These are phyloP conservation scores for Lizonia empirigonia DNA, from an alignment of 2,329 filamentous ascomycete genomes.

Conservation along the genomic window DNA sequence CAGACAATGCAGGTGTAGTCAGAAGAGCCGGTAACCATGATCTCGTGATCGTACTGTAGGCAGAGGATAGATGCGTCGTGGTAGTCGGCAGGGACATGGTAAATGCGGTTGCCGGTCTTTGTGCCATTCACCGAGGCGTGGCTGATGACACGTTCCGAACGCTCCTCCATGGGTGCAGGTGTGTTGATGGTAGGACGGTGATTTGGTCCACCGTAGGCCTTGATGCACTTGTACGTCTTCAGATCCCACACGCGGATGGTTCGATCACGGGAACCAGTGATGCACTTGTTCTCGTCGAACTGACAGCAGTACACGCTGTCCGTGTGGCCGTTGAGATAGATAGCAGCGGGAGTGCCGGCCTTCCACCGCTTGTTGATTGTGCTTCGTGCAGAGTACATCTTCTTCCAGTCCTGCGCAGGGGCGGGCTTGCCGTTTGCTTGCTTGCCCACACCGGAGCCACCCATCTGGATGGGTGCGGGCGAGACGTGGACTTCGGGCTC, in stretches of 20 bases:
- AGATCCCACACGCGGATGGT: constrained; percentile 97
- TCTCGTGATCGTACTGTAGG: constrained; percentile 89
- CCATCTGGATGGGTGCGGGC: constrained; percentile 56
- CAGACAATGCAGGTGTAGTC: constrained; percentile 92
- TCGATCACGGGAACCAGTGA: constrained; percentile 93
- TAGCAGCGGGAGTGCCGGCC: constrained; percentile 74
- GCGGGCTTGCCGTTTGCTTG: constrained; percentile 54
- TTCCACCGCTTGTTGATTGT: constrained; percentile 81
- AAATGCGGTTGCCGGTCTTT: constrained; percentile 53
- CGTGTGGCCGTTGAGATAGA: constrained; percentile 90
- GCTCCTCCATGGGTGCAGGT: constrained; percentile 50
- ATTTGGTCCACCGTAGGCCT: constrained; percentile 81
- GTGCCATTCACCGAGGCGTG: constrained; percentile 56
- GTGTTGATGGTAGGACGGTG: constrained; percentile 60
- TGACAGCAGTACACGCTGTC: constrained; percentile 98
- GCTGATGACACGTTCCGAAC: constrained; percentile 52
- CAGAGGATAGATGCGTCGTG: constrained; percentile 94
- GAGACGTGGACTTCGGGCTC: constrained; percentile 53
- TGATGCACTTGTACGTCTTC: constrained; percentile 80
- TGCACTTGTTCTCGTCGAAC: constrained; percentile 97
- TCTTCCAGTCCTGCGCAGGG: constrained; percentile 75
- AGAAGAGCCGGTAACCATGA: constrained; percentile 93
- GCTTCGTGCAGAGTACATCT: constrained; percentile 78
- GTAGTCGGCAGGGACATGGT: constrained; percentile 59
- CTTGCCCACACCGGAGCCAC: constrained; percentile 60